Evolutionary conservation across 192 early-diverging fungal genomes (phyloP).

Genomic region (Chytriomyces sp.): DNA sequence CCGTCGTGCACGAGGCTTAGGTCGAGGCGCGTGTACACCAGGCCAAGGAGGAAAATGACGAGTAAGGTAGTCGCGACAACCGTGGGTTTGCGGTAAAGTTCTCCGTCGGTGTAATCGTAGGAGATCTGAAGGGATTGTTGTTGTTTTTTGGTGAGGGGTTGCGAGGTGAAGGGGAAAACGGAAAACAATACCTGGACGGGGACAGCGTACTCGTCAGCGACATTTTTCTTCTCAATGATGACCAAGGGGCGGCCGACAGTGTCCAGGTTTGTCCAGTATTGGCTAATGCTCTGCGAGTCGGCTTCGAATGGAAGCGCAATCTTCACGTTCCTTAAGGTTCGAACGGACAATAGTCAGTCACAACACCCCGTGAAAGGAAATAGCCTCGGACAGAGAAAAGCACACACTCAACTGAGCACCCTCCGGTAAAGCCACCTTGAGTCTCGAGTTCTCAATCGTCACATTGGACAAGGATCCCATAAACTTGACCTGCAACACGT

Average conservation of each 20-base stretch:
- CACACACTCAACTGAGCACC: constrained; percentile 73
- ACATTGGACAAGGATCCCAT: constrained; percentile 66
- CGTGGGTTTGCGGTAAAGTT: constrained; percentile 48
- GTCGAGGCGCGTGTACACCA: constrained; percentile 49
- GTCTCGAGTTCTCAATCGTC: constrained; percentile 62
- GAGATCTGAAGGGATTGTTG: constrained; percentile 39
- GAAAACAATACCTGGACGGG: constrained; percentile 34
- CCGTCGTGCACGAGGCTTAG: constrained; percentile 36
- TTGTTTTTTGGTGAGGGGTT: too few relatives aligned
- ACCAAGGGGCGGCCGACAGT: constrained; percentile 85
- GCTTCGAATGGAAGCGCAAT: constrained; percentile 65
- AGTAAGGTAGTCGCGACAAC: constrained; percentile 43
- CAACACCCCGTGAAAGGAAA: too few relatives aligned
- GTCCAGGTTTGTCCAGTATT: constrained; percentile 84
- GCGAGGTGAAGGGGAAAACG: constrained; percentile 12
- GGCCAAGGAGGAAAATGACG: constrained; percentile 39
- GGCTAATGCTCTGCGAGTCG: constrained; percentile 52
- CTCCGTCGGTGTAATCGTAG: constrained; percentile 39
- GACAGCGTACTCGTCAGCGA: constrained; percentile 69
- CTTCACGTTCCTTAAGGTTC: constrained; percentile 60
- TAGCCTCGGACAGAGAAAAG: background rate
- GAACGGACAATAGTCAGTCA: constrained; percentile 1
- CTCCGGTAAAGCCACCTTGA: constrained; percentile 87
- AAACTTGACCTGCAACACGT: constrained; percentile 72
- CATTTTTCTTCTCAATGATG: constrained; percentile 65